Evolutionary conservation across 2,329 filamentous ascomycete genomes (phyloP).

Genomic region (Tricladium varicosporioides): DNA sequence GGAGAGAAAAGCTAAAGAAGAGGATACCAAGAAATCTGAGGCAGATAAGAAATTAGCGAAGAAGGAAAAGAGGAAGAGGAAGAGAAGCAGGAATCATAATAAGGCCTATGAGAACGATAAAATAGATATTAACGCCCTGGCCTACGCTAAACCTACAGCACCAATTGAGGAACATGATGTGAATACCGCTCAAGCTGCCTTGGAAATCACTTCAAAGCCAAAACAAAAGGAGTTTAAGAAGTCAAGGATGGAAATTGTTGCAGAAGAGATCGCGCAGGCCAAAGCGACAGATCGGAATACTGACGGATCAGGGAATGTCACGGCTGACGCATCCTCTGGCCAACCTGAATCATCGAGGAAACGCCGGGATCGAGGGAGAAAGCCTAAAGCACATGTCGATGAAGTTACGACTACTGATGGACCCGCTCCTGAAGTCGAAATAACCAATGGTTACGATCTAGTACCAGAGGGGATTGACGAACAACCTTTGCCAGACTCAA

Average conservation of each 20-base stretch:
- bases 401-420: background rate
- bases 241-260: background rate
- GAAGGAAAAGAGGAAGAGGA: slow-evolving; percentile 13
- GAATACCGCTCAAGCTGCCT: background rate
- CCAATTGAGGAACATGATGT: background rate
- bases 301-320: no score
- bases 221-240: background rate
- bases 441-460: no score
- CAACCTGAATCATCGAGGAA: slow-evolving; percentile 3
- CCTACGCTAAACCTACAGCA: background rate
- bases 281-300: background rate
- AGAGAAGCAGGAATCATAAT: slow-evolving; percentile 27
- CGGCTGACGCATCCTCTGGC: no score
- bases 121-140: background rate
- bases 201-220: background rate
- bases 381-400: background rate
- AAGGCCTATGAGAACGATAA: slow-evolving; percentile 10
- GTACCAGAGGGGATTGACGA: background rate
- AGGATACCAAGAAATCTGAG: background rate
- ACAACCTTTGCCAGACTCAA: background rate
- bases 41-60: background rate
- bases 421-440: background rate
- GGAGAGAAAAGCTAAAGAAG: background rate
- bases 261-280: background rate
- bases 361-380: slow-evolving; percentile 8